Evolutionary conservation across 2,329 filamentous ascomycete species (phyloP).

Genomic region (Beauveria sp.): DNA sequence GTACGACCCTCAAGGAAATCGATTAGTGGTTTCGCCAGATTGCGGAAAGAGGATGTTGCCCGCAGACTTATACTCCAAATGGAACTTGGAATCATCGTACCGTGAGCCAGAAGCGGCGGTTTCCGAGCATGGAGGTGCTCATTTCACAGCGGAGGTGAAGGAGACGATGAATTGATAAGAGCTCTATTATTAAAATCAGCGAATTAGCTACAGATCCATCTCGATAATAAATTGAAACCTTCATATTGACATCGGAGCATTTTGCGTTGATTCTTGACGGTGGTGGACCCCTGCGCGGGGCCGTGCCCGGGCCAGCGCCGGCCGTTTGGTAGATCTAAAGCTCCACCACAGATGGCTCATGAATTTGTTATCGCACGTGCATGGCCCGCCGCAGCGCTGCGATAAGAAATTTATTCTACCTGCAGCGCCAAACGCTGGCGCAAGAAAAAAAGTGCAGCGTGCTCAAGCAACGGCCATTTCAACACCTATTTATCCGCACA

Average conservation of each 20-base stretch:
- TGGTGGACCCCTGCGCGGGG: neutral
- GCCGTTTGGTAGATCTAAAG: neutral
- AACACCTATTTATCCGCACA: neutral
- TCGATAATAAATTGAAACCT: no score
- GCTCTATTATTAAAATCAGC: no score
- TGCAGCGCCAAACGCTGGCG: neutral
- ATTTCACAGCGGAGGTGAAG: no score
- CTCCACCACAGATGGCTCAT: neutral
- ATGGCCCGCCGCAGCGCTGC: constrained; percentile 7
- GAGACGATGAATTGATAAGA: no score
- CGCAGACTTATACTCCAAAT: neutral
- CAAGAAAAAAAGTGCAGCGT: neutral
- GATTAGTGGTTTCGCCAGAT: neutral
- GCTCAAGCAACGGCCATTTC: neutral
- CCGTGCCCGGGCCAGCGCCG: neutral
- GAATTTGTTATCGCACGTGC: constrained; percentile 28
- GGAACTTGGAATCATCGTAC: neutral
- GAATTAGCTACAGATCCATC: no score
- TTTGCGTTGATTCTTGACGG: no score
- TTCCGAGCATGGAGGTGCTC: no score
- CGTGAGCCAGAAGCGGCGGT: no score
- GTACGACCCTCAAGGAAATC: neutral
- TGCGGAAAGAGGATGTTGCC: neutral
- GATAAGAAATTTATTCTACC: constrained; percentile 35
- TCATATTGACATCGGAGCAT: no score